A percentile compares a stretch with the other conserved stretches of the same genome.
Conservation (phyloP, 495 filamentous ascomycete genomes). For the Symbiotaphrina buchneri region DNA sequence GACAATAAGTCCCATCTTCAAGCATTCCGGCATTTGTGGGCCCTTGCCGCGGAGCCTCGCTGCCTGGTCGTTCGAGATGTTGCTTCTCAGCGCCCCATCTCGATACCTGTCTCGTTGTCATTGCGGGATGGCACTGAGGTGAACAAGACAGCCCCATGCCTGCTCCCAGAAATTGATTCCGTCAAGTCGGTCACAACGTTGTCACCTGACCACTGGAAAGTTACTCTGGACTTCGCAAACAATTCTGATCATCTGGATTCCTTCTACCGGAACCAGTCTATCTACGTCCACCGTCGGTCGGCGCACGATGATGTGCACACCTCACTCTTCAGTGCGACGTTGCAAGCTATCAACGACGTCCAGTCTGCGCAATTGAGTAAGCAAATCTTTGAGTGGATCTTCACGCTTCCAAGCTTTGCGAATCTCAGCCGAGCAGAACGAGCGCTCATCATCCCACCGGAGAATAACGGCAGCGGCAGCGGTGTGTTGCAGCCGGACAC, state of each 20-base stretch:
- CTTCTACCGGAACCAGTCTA: constrained; percentile 51
- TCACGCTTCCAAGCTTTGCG: constrained; percentile 35
- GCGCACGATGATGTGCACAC: constrained; percentile 32
- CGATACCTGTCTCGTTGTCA: constrained; percentile 40
- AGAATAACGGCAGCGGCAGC: constrained; percentile 10
- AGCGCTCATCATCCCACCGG: constrained; percentile 44
- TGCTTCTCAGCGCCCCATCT: constrained; percentile 54
- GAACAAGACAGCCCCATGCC: constrained; percentile 41
- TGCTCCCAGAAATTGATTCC: constrained; percentile 56
- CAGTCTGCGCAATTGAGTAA: constrained; percentile 18
- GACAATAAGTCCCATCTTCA: constrained; percentile 91
- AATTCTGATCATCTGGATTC: constrained; percentile 40
- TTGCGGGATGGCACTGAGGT: constrained; percentile 22
- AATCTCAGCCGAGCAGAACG: constrained; percentile 56
- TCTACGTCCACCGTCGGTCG: constrained; percentile 64
- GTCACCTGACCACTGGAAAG: constrained; percentile 61
- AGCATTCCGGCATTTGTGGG: constrained; percentile 96
- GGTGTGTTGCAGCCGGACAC: neutral
- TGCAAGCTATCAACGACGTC: constrained; percentile 35
- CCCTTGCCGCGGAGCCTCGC: constrained; percentile 72
- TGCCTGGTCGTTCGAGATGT: constrained; percentile 74
- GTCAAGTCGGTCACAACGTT: constrained; percentile 44
- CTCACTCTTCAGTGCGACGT: constrained; percentile 52
- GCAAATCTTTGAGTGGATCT: constrained; percentile 51
- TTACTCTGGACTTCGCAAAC: constrained; percentile 54